Evolutionary conservation across 331 rosid species (phyloP).

Genomic region (Pyrus hybrid): DNA sequence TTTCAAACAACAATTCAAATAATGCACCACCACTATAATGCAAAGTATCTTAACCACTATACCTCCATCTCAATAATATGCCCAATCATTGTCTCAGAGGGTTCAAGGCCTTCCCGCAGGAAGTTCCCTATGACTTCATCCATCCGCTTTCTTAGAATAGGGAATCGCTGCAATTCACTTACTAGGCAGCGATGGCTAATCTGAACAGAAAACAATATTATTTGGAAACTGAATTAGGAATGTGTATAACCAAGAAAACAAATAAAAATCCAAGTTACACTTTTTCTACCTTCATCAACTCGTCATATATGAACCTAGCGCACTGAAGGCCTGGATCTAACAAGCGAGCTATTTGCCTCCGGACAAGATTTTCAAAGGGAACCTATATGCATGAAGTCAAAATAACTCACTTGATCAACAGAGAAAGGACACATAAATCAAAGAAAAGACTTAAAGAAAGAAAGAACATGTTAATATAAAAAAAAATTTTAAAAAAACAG

Average conservation of each 20-base stretch:
- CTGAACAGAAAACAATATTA: slow-evolving; percentile 34
- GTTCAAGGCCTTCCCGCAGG: slow-evolving; percentile 83
- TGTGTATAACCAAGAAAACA: not conserved
- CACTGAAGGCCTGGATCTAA: slow-evolving; percentile 96
- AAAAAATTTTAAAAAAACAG: too few species aligned
- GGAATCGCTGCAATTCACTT: slow-evolving; percentile 81
- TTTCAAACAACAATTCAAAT: not conserved
- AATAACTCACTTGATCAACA: not conserved
- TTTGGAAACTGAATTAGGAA: not conserved
- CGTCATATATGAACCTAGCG: slow-evolving; percentile 92
- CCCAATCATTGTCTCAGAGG: slow-evolving; percentile 83
- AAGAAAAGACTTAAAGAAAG: not conserved
- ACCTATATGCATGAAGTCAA: slow-evolving; percentile 41
- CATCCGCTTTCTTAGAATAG: slow-evolving; percentile 76
- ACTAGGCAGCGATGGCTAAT: slow-evolving; percentile 77
- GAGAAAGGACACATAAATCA: not conserved
- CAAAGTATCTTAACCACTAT: not conserved
- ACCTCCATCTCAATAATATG: slow-evolving; percentile 96
- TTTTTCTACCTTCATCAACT: slow-evolving; percentile 65
- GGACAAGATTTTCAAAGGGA: slow-evolving; percentile 86
- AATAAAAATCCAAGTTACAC: slow-evolving; percentile 7
- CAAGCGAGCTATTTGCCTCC: slow-evolving; percentile 81
- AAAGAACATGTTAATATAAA: not conserved
- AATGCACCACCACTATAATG: not conserved
- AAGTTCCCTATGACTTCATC: slow-evolving; percentile 87